These are phyloP conservation scores for Backusella tuberculispora DNA, from an alignment of 192 early-diverging fungal species.

Conservation along the genomic window DNA sequence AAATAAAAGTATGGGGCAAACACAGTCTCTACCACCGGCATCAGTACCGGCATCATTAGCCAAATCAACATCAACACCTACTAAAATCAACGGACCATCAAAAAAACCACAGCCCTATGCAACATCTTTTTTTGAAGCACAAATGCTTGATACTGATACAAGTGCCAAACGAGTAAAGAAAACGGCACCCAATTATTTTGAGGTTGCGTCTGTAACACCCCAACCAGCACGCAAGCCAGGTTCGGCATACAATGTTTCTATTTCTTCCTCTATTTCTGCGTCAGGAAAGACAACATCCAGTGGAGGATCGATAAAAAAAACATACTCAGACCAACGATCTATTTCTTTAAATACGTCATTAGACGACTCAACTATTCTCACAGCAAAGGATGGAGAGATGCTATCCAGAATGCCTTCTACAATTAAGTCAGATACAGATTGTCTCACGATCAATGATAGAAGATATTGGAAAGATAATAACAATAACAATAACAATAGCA, in stretches of 20 bases:
- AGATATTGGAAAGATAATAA: background rate
- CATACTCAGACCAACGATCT: background rate
- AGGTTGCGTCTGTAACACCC: background rate
- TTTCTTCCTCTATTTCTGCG: background rate
- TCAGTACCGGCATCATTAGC: background rate
- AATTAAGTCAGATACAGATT: background rate
- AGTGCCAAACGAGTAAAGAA: background rate
- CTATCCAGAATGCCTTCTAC: background rate
- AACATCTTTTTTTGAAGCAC: slow-evolving; percentile 4
- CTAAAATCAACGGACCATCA: background rate
- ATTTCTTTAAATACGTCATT: background rate
- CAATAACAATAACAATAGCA: background rate
- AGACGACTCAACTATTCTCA: background rate
- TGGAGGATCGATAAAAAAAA: background rate
- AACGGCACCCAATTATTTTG: background rate
- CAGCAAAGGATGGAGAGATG: background rate
- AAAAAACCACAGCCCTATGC: slow-evolving; percentile 4
- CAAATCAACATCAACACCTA: background rate
- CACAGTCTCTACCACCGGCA: background rate
- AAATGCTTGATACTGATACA: background rate
- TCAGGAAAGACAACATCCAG: background rate
- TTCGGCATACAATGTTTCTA: background rate
- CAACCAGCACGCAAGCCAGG: background rate
- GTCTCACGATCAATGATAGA: background rate
- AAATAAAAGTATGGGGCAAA: background rate